phyloP scores from a whole-genome alignment of 2,329 filamentous ascomycete species.

The Sphaerulina musiva region DNA sequence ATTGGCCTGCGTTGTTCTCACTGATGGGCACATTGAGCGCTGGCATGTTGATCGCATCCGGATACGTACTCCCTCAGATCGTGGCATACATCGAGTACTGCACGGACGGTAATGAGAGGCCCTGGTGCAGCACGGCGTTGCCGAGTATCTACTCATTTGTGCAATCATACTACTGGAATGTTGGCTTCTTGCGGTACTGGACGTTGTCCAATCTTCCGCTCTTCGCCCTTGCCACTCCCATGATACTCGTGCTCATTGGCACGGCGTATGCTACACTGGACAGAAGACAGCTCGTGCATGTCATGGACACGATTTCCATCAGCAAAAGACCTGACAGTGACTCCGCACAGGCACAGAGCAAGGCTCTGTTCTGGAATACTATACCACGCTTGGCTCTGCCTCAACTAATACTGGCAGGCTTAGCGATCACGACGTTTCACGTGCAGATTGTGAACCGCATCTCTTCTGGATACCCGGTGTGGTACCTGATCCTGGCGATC shows the following conservation, averaged over 20 bases:
- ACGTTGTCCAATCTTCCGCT: slow-evolving; percentile 76
- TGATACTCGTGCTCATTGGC: slow-evolving; percentile 59
- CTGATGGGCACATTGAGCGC: slow-evolving; percentile 50
- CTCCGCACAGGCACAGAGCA: slow-evolving; percentile 1
- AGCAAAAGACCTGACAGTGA: not conserved
- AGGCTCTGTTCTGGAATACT: slow-evolving; percentile 15
- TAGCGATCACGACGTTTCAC: slow-evolving; percentile 76
- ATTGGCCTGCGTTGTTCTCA: slow-evolving; percentile 9
- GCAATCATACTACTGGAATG: slow-evolving; percentile 84
- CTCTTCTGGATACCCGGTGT: slow-evolving; percentile 79
- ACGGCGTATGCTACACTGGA: slow-evolving; percentile 46
- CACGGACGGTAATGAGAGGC: slow-evolving; percentile 37
- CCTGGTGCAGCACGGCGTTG: slow-evolving; percentile 67
- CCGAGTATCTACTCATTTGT: slow-evolving; percentile 92
- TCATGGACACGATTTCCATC: not conserved
- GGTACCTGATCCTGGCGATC: slow-evolving; percentile 74
- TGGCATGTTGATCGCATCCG: slow-evolving; percentile 60
- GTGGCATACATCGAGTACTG: slow-evolving; percentile 71
- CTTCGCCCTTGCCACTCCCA: slow-evolving; percentile 75
- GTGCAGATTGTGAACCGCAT: slow-evolving; percentile 90
- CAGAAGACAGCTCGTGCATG: not conserved
- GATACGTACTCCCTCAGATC: slow-evolving; percentile 65
- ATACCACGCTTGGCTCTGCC: slow-evolving; percentile 58
- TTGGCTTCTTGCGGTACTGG: slow-evolving; percentile 88
- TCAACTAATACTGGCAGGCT: slow-evolving; percentile 63